Conservation (phyloP, 2,329 filamentous ascomycete species). For the Xenosphaeropsis pyriputrescens region DNA sequence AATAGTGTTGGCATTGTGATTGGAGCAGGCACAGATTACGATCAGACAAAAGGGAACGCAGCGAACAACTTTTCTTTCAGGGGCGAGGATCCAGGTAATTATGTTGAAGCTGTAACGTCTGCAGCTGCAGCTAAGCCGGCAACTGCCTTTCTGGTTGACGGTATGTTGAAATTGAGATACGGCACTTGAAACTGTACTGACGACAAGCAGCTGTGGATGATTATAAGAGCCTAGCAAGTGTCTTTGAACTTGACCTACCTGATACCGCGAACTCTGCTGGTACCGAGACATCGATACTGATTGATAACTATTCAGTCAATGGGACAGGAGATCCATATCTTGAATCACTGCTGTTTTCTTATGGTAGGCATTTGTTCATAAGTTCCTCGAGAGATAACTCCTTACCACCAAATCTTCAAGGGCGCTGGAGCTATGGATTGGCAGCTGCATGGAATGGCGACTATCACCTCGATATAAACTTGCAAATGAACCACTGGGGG, state of each 20-base stretch:
- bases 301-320: constrained; percentile 18
- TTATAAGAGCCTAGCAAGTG: constrained; percentile 22
- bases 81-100: constrained; percentile 26
- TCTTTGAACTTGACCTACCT: constrained; percentile 28
- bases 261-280: constrained; percentile 25
- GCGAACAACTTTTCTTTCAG: constrained; percentile 29
- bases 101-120: constrained; percentile 20
- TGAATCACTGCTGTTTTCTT: constrained; percentile 36
- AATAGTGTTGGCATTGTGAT: constrained; percentile 24
- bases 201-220: constrained; percentile 16
- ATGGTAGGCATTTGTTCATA: constrained; percentile 37
- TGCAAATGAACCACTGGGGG: constrained; percentile 48
- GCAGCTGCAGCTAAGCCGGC: constrained; percentile 20
- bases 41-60: constrained; percentile 30
- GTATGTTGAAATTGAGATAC: constrained; percentile 13
- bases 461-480: constrained; percentile 43
- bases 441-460: constrained; percentile 34
- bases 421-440: constrained; percentile 34
- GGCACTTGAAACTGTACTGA: constrained; percentile 13
- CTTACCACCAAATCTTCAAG: constrained; percentile 40
- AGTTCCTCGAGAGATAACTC: constrained; percentile 33
- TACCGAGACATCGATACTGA: constrained; percentile 22
- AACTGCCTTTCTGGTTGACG: not conserved
- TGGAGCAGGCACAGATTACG: constrained; percentile 32
- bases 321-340: constrained; percentile 32